Conservation (phyloP, 306 rosid genomes). For the Pterocarpus santalinus region DNA sequence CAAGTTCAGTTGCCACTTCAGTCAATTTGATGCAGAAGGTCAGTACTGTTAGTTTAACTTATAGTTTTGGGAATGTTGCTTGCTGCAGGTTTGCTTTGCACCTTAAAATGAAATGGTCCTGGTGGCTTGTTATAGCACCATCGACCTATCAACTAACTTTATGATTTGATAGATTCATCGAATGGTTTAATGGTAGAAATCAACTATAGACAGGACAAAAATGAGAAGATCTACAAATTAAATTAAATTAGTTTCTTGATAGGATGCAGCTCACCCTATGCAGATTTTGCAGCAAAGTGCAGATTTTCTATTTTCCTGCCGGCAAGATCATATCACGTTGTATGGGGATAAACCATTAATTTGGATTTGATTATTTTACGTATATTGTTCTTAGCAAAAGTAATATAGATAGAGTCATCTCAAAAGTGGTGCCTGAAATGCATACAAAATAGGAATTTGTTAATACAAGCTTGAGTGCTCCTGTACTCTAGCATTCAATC, state of each 20-base stretch:
- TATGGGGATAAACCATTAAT: too few relatives aligned
- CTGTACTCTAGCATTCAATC: too few relatives aligned
- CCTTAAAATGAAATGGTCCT: conserved; percentile 20
- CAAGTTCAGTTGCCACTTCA: conserved; percentile 68
- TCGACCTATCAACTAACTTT: conserved; percentile 14
- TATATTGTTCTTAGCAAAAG: too few relatives aligned
- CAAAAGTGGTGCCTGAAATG: too few relatives aligned
- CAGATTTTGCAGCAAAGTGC: too few relatives aligned
- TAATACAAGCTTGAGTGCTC: too few relatives aligned
- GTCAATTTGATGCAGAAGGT: conserved; percentile 77
- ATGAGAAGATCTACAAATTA: conserved; percentile 1
- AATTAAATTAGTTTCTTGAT: too few relatives aligned
- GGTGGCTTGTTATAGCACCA: conserved; percentile 4
- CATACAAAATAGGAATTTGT: too few relatives aligned
- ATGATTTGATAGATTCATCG: not conserved
- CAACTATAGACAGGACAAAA: conserved; percentile 19
- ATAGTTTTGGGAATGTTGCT: conserved; percentile 18
- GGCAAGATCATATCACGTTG: too few relatives aligned
- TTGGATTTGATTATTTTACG: too few relatives aligned
- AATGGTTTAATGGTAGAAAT: conserved; percentile 32
- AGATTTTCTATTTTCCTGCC: too few relatives aligned
- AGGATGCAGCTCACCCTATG: not conserved
- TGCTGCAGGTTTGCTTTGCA: conserved; percentile 15
- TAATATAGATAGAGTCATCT: too few relatives aligned
- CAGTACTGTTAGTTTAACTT: conserved; percentile 46